Evolutionary conservation across 768 basidiomycete species (phyloP), one percentile per base, ranked within the genome.

Genomic region (Cystobasidium ongulense): DNA sequence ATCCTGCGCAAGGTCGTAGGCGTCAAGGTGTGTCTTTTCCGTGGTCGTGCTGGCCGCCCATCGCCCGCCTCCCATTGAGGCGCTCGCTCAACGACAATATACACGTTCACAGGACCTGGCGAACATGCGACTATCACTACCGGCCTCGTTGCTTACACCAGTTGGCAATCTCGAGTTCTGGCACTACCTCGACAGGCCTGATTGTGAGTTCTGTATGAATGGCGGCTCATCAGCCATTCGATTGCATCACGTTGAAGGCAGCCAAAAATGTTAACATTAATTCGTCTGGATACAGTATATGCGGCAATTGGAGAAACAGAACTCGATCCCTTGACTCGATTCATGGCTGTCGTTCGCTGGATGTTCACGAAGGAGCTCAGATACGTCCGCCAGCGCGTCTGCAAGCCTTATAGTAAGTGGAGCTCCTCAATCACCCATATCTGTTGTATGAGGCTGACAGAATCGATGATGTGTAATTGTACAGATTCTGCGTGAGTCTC

Each of bases 281-380:
- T n/a, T n/a, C n/a, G n/a, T 50, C 35, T 23, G 23, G 23, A 31
- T 15, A 27, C 68, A 71, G 75, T 76, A 39, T 77, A 78, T 38
- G 75, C 76, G 2, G 75, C 78, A 5, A 75, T 79, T n/a, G 76
- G 68, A 0, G 75, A 71, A 7, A 72, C 46, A 1, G 76, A 76
- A 36, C 7, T 71, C n/a, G 76, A 77, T 41, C 76, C 75, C 52
- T 88, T 99, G 76, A 90, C 93, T 76, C 87, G 95, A 50, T 94
- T 98, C 89, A 83, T 98, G n/a, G 89, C 92, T 46, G 89, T 91
- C 3, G 80, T 97, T 50, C 86, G 93, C 0, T 79, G 76, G 76
- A 57, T 54, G 7, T 76, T 71, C 31, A 71, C 25, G 46, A 71
- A 71, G 63, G 25, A 38, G 15, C 70, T 65, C 36, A 43, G 31